Evolutionary conservation across 805 yeast genomes (phyloP), one percentile per base, ranked within the genome.

Genomic region (Zygotorulaspora florentina): DNA sequence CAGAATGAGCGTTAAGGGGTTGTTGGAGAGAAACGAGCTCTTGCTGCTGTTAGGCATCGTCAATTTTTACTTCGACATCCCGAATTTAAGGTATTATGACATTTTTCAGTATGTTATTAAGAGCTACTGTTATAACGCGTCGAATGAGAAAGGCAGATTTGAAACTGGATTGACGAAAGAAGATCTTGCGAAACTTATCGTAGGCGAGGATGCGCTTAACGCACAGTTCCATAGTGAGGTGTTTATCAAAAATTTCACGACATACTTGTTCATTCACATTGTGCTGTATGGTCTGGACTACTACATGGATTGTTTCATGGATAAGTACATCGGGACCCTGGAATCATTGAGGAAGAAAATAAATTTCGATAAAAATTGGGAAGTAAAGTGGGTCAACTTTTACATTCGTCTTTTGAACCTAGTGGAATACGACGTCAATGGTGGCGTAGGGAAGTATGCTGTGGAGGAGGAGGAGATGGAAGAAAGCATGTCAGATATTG

Each of bases 11-110:
- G 46, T 48, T 18, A 38, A 30, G 23, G 39, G 31, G 5, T 35
- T 57, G 26, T 43, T 55, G 20, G 35, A 43, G 11, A 43, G 43
- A 11, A 55, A 54, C 20, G 55, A 54, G 30, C 27, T 55, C 15
- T 35, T 56, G 10, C 33, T 52, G 8, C 43, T 58, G 31, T 39
- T 56, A 17, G 42, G 52, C 33, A 46, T 58, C 31, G 35, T 56
- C 15, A 58, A 58, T 41, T 58, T 58, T 39, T 58, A 56, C 29
- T 51, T 51, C 38, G 59, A 56, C 23, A 48, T 55, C 15, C 59
- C 58, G 1, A 52, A 51, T n/a, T 18, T 55, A 25, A 42, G 40
- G n/a, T 55, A 53, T 25, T 18, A 45, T 34, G 39, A 45, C n/a
- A 31, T 53, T 9, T 55, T 45, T 29, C 49, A 52, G 16, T 40